These are phyloP conservation scores for Sclerotinia trifoliorum DNA, from an alignment of 2,329 filamentous ascomycete species.

Conservation along the genomic window DNA sequence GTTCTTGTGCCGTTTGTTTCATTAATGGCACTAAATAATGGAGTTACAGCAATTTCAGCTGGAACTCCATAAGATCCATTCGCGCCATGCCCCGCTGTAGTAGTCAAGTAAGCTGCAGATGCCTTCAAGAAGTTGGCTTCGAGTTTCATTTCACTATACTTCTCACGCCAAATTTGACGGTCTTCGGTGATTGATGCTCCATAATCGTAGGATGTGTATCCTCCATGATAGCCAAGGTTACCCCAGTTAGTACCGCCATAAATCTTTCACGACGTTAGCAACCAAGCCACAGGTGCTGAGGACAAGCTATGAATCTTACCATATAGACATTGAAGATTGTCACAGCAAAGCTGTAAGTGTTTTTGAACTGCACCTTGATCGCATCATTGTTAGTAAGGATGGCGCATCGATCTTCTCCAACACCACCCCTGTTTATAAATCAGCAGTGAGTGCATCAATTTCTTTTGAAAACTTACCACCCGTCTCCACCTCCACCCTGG, in stretches of 20 bases:
- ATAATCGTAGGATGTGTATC: slow-evolving; percentile 55
- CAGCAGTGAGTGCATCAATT: background rate
- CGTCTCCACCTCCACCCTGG: slow-evolving; percentile 70
- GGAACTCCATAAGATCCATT: slow-evolving; percentile 50
- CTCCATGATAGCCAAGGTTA: slow-evolving; percentile 67
- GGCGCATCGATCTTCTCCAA: slow-evolving; percentile 65
- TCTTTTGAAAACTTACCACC: slow-evolving; percentile 48
- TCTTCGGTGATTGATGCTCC: slow-evolving; percentile 28
- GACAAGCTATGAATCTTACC: slow-evolving; percentile 45
- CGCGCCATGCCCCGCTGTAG: slow-evolving; percentile 50
- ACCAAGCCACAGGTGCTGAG: background rate
- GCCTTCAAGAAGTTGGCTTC: slow-evolving; percentile 30
- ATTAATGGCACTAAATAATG: slow-evolving; percentile 47
- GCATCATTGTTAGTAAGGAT: slow-evolving; percentile 70
- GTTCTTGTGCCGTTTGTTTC: slow-evolving; percentile 46
- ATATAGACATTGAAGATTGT: slow-evolving; percentile 74
- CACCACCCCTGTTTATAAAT: slow-evolving; percentile 49
- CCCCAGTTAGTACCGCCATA: slow-evolving; percentile 81
- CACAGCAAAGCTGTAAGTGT: slow-evolving; percentile 63
- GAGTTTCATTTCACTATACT: slow-evolving; percentile 31
- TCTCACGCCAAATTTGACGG: slow-evolving; percentile 27
- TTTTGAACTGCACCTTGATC: slow-evolving; percentile 77
- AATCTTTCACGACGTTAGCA: slow-evolving; percentile 48
- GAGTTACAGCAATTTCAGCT: slow-evolving; percentile 61
- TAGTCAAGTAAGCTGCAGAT: slow-evolving; percentile 40